Percentiles rank a stretch among this genome's conserved stretches.
phyloP scores from a whole-genome alignment of 1,139 yeast species.

The Debaryomyces fabryi region DNA sequence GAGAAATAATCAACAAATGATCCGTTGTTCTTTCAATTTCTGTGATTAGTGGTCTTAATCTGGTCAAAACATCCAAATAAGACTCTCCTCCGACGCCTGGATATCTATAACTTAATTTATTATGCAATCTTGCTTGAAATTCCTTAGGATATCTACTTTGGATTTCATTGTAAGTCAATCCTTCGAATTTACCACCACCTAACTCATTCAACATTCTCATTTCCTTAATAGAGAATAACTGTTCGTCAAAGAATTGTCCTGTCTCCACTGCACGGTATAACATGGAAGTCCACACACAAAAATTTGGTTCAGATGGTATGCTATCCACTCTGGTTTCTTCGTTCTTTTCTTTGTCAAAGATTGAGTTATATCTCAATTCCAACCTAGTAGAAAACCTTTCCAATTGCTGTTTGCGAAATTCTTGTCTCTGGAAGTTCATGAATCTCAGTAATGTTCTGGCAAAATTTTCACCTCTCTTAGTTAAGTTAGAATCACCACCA shows the following conservation, averaged over 20 bases:
- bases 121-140: constrained; percentile 70
- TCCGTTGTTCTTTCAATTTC: constrained; percentile 92
- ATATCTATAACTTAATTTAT: constrained; percentile 81
- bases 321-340: constrained; percentile 30
- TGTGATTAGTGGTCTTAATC: constrained; percentile 86
- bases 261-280: constrained; percentile 77
- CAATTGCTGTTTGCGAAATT: constrained; percentile 68
- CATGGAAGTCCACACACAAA: constrained; percentile 95
- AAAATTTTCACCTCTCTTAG: constrained; percentile 77
- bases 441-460: constrained; percentile 72
- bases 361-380: constrained; percentile 42
- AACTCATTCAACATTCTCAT: constrained; percentile 93
- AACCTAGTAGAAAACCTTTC: constrained; percentile 50
- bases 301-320: constrained; percentile 64
- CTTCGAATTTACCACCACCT: constrained; percentile 91
- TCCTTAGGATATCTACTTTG: constrained; percentile 70
- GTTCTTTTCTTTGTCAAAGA: constrained; percentile 27
- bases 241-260: constrained; percentile 71
- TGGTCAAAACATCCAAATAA: constrained; percentile 86
- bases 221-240: constrained; percentile 76
- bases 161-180: constrained; percentile 85
- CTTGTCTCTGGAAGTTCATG: constrained; percentile 69
- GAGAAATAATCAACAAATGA: constrained; percentile 80
- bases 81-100: constrained; percentile 99
- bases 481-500: constrained; percentile 87